Base-by-base conservation (phyloP, 2,329 filamentous ascomycete species). In the Cladobotryum mycophilum region DNA sequence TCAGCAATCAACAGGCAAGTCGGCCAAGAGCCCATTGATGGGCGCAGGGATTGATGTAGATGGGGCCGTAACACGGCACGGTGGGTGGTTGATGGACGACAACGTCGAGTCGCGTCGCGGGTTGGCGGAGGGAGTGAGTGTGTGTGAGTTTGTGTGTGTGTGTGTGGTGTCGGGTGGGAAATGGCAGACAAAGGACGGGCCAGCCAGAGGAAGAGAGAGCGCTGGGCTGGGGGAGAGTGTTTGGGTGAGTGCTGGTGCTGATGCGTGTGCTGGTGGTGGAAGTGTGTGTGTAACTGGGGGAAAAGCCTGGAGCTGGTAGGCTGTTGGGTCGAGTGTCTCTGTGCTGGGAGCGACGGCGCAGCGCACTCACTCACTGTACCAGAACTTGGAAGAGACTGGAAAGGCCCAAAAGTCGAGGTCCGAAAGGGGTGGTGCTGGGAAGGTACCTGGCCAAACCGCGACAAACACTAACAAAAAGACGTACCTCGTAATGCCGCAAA, bases 61-160 rank as follows among this genome's bases (percentile, higher is more conserved):
- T 71, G 65, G 57, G 69, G 67, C 63, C 76, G 72, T 72, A 65
- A 70, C 71, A 76, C 71, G 72, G 71, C 66, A 64, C 58, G 57
- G 56, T 55, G 57, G 52, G 59, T 67, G 63, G 57, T 67, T 66
- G 68, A 67, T 68, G 66, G 61, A 63, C 60, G 65, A 56, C 49
- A 54, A 55, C 56, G 59, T 58, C 60, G 58, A 69, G 67, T 70
- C 68, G 68, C 68, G 68, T 70, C 68, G 67, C 68, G 68, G 63
- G 61, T 67, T 68, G 65, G 67, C 65, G 64, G 67, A 68, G 63
- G 66, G 65, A 60, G 59, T 55, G 57, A 54, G 54, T 53, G 57
- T 55, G 60, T 59, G 55, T 59, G 51, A 14, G 37, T 40, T 44
- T 54, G 54, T 54, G 54, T 48, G 54, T 57, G 57, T 51, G 58